Conservation (phyloP, 2,329 filamentous ascomycete species). For the Nemania sp. region DNA sequence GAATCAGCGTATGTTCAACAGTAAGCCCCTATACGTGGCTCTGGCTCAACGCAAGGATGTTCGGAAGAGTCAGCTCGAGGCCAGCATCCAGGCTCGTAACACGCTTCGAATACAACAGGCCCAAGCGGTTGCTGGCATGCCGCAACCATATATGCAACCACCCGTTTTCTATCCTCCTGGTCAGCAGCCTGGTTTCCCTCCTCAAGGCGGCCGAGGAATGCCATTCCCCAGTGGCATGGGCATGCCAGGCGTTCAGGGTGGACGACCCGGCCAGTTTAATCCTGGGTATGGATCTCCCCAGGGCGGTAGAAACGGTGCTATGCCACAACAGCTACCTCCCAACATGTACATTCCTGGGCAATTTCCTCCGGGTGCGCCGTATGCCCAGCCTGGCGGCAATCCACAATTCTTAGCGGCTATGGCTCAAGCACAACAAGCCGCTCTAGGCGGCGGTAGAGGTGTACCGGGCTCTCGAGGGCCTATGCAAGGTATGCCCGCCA, state of each 20-base stretch:
- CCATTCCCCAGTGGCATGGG: constrained; percentile 65
- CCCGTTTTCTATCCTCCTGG: constrained; percentile 91
- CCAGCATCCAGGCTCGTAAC: constrained; percentile 98
- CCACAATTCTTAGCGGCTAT: constrained; percentile 81
- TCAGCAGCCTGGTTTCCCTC: constrained; percentile 72
- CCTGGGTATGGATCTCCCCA: constrained; percentile 81
- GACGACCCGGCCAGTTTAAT: constrained; percentile 80
- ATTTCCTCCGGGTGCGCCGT: constrained; percentile 77
- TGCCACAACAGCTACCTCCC: constrained; percentile 84
- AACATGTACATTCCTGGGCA: constrained; percentile 84
- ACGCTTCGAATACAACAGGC: constrained; percentile 98
- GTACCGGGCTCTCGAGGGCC: constrained; percentile 68
- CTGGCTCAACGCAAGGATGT: constrained; percentile 99
- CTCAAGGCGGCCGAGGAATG: constrained; percentile 66
- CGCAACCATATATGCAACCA: constrained; percentile 83
- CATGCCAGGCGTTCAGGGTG: constrained; percentile 73
- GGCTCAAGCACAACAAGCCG: constrained; percentile 71
- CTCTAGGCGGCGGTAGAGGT: constrained; percentile 63
- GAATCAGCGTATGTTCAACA: constrained; percentile 98
- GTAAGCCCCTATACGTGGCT: constrained; percentile 96
- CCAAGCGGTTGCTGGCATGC: constrained; percentile 85
- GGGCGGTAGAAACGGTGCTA: constrained; percentile 78
- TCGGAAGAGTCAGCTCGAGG: constrained; percentile 98
- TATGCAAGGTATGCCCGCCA: constrained; percentile 75
- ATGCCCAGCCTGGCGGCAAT: constrained; percentile 77